A percentile compares a stretch with the other conserved stretches of the same genome.
Conservation (phyloP, 768 basidiomycete species). For the Mycena rosella region DNA sequence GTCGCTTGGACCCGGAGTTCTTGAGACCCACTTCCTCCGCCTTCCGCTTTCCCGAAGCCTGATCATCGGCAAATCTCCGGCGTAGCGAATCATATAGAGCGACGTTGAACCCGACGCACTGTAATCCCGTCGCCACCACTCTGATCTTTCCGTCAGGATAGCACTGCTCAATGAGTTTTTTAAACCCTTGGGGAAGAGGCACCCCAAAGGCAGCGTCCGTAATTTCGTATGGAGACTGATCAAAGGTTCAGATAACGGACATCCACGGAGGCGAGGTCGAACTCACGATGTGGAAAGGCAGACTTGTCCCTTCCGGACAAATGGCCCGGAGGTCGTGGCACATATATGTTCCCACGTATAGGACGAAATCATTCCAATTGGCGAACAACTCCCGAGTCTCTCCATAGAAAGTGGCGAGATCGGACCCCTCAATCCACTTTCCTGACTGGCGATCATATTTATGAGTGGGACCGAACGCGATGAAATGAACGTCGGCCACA, state of each 20-base stretch:
- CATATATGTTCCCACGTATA: constrained; percentile 13
- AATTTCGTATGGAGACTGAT: background rate
- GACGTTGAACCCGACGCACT: constrained; percentile 8
- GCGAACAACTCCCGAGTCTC: constrained; percentile 14
- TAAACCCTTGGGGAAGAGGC: background rate
- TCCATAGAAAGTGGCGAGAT: constrained; percentile 6
- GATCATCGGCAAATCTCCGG: background rate
- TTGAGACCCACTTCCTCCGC: background rate
- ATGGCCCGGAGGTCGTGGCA: constrained; percentile 13
- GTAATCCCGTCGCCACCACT: constrained; percentile 16
- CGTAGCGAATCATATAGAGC: constrained; percentile 9
- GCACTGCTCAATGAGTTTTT: background rate
- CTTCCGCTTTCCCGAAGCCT: constrained; percentile 5
- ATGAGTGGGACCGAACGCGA: constrained; percentile 16
- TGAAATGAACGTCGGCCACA: background rate
- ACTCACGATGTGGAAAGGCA: background rate
- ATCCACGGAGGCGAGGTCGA: background rate
- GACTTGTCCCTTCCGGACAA: background rate
- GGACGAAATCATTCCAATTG: background rate
- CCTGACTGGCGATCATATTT: constrained; percentile 1
- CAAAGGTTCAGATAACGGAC: background rate
- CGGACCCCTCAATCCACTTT: constrained; percentile 13
- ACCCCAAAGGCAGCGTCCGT: background rate
- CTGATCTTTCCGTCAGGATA: background rate
- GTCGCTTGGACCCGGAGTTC: background rate